These are phyloP conservation scores for Exophiala alcalophila DNA, from an alignment of 2,329 filamentous ascomycete species.

Conservation along the genomic window DNA sequence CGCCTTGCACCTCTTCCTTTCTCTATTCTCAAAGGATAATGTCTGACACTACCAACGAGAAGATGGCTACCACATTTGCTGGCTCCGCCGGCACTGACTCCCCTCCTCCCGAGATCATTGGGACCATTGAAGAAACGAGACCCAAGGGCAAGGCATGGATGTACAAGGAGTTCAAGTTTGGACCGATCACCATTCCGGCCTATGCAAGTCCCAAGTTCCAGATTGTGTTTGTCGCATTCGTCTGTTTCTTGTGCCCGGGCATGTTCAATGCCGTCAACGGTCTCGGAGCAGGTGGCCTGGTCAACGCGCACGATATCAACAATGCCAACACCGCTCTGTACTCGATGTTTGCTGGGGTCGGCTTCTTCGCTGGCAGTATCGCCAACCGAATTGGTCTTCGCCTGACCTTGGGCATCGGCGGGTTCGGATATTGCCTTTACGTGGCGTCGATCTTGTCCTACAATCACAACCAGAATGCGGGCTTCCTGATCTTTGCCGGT, in stretches of 20 bases:
- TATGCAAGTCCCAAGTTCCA: constrained; percentile 73
- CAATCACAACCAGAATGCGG: constrained; percentile 40
- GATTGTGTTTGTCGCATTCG: constrained; percentile 66
- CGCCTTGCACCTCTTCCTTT: constrained; percentile 1
- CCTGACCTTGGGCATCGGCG: constrained; percentile 34
- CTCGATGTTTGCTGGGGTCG: constrained; percentile 60
- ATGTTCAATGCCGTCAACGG: constrained; percentile 69
- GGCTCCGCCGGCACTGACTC: constrained; percentile 19
- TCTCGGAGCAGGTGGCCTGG: constrained; percentile 62
- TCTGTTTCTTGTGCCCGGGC: constrained; percentile 69
- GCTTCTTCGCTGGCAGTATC: constrained; percentile 52
- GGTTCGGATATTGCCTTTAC: constrained; percentile 38
- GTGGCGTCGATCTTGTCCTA: constrained; percentile 40
- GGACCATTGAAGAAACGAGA: constrained; percentile 8
- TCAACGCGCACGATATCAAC: constrained; percentile 58
- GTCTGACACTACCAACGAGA: constrained; percentile 27
- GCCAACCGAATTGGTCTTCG: constrained; percentile 36
- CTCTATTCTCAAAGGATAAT: too few relatives aligned
- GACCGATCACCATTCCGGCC: constrained; percentile 56
- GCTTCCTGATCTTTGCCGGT: constrained; percentile 42
- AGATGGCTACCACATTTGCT: constrained; percentile 21
- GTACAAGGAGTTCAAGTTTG: constrained; percentile 61
- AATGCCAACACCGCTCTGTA: constrained; percentile 69
- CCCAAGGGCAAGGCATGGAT: constrained; percentile 54
- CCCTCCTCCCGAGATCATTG: constrained; percentile 16